Evolutionary conservation across 305 asterid genomes (phyloP), one percentile per base, ranked within the genome.

Genomic region (Fraxinus ornus): DNA sequence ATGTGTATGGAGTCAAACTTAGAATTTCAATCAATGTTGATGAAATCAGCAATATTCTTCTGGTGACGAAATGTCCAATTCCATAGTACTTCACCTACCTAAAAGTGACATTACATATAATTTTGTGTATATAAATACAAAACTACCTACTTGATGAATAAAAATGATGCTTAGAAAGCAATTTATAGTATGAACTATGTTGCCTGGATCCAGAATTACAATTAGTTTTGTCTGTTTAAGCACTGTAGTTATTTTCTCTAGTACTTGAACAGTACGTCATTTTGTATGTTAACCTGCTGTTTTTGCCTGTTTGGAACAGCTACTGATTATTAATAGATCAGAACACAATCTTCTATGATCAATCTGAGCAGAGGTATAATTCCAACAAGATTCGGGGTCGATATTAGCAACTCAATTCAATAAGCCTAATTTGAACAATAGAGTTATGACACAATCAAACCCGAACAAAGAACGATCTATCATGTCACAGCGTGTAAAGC

Each of bases 131-230:
- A 47, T 13, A 47, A 15, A 13, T 47, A 47, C 57, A 47, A 47
- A 15, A 47, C 6, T 13, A 47, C 19, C 57, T 47, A 86, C 86
- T 84, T 84, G 89, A n/a, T n/a, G n/a, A n/a, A n/a, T n/a, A n/a
- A n/a, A n/a, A n/a, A 81, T 78, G 49, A 66, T 78, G 39, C 79
- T 24, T 41, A 2, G 24, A 71, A 39, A 81, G 73, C 82, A 52
- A 66, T 47, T 62, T 47, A 37, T 62, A 28, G 7, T 68, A 5
- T 80, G 19, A 30, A 47, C 24, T 33, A 37, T 75, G 85, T 41
- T 73, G 62, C 15, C 41, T 26, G 37, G 62, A 82, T 64, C 36
- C 76, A 3, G 26, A 19, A n/a, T 60, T 76, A 82, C 84, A 82
- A 82, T 71, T 2, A 3, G 76, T 19, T 47, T 22, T 68, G 52